Conservation (phyloP, 768 basidiomycete species). For the Daedalea quercina region DNA sequence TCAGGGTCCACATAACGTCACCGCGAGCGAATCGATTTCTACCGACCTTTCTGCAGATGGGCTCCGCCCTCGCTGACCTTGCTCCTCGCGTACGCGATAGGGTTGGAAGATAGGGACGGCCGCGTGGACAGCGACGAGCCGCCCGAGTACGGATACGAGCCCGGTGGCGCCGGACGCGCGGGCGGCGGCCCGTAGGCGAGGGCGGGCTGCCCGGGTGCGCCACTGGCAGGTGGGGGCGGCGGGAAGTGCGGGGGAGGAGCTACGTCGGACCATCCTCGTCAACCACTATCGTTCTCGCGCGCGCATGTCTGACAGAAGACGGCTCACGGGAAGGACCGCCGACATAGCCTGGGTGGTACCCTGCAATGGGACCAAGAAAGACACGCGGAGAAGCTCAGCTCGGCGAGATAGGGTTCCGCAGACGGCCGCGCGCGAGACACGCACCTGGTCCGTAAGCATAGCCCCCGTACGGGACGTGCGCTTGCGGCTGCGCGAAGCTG, state of each 20-base stretch:
- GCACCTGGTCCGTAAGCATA: constrained; percentile 2
- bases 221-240: background rate
- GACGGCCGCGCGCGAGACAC: background rate
- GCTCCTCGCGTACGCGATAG: constrained; percentile 37
- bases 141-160: constrained; percentile 7
- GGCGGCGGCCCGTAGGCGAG: constrained; percentile 10
- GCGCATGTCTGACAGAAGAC: background rate
- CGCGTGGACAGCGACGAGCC: background rate
- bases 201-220: background rate
- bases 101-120: constrained; percentile 29
- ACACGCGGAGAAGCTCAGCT: background rate
- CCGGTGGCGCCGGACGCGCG: constrained; percentile 18
- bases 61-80: constrained; percentile 41
- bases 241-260: background rate
- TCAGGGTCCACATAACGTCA: background rate
- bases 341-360: background rate
- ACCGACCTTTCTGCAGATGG: constrained; percentile 44
- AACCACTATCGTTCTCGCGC: background rate
- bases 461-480: background rate
- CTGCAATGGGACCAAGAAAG: too few species aligned
- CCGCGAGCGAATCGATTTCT: background rate
- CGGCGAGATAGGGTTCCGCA: background rate
- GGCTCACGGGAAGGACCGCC: background rate
- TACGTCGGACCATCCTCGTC: background rate
- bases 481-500: background rate